Base-by-base conservation (phyloP, 768 basidiomycete species). In the Pulveroboletus sp. region DNA sequence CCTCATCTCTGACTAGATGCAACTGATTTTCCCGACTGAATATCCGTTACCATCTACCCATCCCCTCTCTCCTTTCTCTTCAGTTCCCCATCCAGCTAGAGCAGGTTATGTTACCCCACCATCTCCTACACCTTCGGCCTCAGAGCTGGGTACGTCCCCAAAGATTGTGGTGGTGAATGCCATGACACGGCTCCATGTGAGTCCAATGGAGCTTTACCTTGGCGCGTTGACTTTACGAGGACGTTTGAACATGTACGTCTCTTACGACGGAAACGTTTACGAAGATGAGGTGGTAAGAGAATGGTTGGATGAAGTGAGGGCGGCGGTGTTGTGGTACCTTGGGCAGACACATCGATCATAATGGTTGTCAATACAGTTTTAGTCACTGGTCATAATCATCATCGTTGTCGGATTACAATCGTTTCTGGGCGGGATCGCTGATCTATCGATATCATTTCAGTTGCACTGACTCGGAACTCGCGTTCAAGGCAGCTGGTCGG, bases 211-310 rank as follows among this genome's bases (percentile, higher is more conserved):
- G 53, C 50, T 65, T 14, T 65, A 79, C 53, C 67, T 80, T 0
- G 73, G 75, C 2, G 73, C 77, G 14, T 43, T 62, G 3, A 75
- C 67, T 2, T 58, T 55, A 5, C 56, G 52, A 2, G 59, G 69
- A 27, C 60, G 64, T 31, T 48, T 82, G 32, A 47, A 48, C 2
- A 39, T 80, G 38, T 46, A 56, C 13, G 37, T 69, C 5, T 71
- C 45, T 52, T 75, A 67, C 55, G 80, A 82, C 40, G 63, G 58
- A 6, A 77, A 81, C 52, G 74, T 76, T 5, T 80, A 71, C 39
- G 68, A 74, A 2, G 64, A 68, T 5, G 64, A 47, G 1, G 51
- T 73, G 9, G 68, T 78, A 6, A 55, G 45, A 8, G 79, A 79
- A 59, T 81, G 77, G 75, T 48, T 82, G 42, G 58, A 64, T 9